phyloP scores from a whole-genome alignment of 2,329 filamentous ascomycete species.

The Eutypa lata region DNA sequence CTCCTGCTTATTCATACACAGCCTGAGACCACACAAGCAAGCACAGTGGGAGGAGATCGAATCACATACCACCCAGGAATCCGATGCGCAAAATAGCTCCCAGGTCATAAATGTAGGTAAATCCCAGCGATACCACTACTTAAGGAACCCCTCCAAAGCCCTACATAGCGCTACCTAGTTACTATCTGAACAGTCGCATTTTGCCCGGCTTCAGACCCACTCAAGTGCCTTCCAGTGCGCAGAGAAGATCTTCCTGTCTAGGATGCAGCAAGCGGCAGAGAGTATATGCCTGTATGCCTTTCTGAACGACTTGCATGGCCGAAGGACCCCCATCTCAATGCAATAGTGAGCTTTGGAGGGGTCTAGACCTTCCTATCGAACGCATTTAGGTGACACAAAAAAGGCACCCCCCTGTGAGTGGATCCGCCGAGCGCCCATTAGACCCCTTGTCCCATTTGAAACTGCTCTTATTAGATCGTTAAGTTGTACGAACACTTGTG shows the following conservation, averaged over 20 bases:
- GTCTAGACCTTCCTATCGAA: not conserved
- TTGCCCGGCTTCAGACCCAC: not conserved
- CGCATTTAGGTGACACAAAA: not conserved
- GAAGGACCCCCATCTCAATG: not conserved
- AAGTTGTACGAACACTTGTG: not conserved
- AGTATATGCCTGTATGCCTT: not conserved
- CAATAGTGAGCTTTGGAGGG: not conserved
- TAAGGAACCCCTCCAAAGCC: not conserved
- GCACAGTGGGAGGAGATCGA: not conserved
- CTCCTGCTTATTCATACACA: not conserved
- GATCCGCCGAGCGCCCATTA: not conserved
- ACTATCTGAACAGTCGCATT: not conserved
- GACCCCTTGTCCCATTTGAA: not conserved
- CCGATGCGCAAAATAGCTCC: not conserved
- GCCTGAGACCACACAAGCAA: not conserved
- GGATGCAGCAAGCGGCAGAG: not conserved
- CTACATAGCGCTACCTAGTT: not conserved
- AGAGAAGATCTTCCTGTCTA: not conserved
- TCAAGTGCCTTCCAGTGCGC: not conserved
- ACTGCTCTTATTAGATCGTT: not conserved
- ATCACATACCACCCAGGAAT: not conserved
- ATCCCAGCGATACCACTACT: too few species aligned
- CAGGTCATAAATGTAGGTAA: not conserved
- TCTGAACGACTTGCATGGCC: not conserved
- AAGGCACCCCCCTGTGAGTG: not conserved